phyloP scores from a whole-genome alignment of 805 yeast species.

The Kazachstania viticola region DNA sequence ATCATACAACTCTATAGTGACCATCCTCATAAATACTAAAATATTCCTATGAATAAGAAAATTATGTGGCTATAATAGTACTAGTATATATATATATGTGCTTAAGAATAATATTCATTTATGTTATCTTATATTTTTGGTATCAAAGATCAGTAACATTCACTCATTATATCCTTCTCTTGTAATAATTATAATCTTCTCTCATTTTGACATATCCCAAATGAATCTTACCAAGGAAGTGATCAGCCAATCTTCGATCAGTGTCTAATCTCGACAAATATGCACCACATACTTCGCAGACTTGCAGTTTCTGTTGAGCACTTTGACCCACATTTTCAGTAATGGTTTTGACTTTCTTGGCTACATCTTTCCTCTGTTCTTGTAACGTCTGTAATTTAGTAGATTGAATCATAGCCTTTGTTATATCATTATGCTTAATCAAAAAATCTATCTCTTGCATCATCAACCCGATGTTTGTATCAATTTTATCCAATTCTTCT shows the following conservation, averaged over 20 bases:
- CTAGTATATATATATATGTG: neutral
- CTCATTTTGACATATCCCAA: slow-evolving; percentile 73
- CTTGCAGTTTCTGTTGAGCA: slow-evolving; percentile 83
- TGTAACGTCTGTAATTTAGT: slow-evolving; percentile 34
- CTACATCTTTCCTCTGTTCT: slow-evolving; percentile 39
- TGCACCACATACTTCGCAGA: slow-evolving; percentile 84
- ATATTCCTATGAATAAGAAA: too few relatives aligned
- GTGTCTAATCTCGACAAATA: slow-evolving; percentile 75
- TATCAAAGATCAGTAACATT: neutral
- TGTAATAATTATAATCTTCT: slow-evolving; percentile 30
- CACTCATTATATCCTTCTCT: slow-evolving; percentile 4
- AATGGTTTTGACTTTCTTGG: slow-evolving; percentile 45
- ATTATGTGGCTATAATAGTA: neutral
- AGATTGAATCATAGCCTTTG: slow-evolving; percentile 40
- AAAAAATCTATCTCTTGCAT: slow-evolving; percentile 52
- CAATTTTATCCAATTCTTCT: slow-evolving; percentile 47
- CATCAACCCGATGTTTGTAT: slow-evolving; percentile 52
- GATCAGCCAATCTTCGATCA: slow-evolving; percentile 81
- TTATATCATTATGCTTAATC: slow-evolving; percentile 36
- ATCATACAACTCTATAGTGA: neutral
- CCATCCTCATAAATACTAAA: neutral
- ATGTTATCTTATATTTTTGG: too few relatives aligned
- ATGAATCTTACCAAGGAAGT: slow-evolving; percentile 80
- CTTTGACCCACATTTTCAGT: slow-evolving; percentile 71
- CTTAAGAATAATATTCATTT: too few relatives aligned